Base-by-base conservation (phyloP, 169 alveolate genomes). In the Amoebophrya sp. region DNA sequence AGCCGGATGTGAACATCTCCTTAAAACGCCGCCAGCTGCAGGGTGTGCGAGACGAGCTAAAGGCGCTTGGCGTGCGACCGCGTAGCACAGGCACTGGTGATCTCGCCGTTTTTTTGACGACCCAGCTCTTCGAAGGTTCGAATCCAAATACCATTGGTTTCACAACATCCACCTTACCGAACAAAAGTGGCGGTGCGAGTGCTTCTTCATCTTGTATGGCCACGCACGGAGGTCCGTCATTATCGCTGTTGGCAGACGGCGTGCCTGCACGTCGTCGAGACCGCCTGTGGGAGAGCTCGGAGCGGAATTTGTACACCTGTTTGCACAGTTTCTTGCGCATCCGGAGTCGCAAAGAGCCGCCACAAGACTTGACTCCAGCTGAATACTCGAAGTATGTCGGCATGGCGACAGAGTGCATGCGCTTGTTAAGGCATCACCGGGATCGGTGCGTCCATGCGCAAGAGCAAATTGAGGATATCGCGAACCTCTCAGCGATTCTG, bases 261-360 rank as follows among this genome's bases (percentile, higher is more conserved):
- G 26, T 0, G 2, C 83, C n/a, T 6, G 26, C 33, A 36, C 12
- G 83, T 6, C 83, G n/a, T 29, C 83, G 83, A 36, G 26, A 65
- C 12, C 12, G 2, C 38, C 83, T 65, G 33, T 65, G 83, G 83
- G 39, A 29, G 83, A 0, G 3, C 38, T 26, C n/a, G 3, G 83
- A 65, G 83, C 12, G n/a, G 2, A 65, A 65, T 36, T 36, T 65
- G 83, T 65, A 65, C 83, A 65, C 83, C 38, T 1, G 33, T 6
- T 26, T 65, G 83, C 83, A 65, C 33, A 26, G 39, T 36, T 65
- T 65, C 33, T 36, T 65, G 36, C 83, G 83, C 38, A 65, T 65
- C 83, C 83, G 83, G 39, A 65, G 83, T 36, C 12, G 83, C 36
- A 65, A 65, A 36, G 83, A 65, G 83, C 83, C 83, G 83, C 83